Base-by-base conservation (phyloP, 345 rosid genomes). In the Brassica juncea region DNA sequence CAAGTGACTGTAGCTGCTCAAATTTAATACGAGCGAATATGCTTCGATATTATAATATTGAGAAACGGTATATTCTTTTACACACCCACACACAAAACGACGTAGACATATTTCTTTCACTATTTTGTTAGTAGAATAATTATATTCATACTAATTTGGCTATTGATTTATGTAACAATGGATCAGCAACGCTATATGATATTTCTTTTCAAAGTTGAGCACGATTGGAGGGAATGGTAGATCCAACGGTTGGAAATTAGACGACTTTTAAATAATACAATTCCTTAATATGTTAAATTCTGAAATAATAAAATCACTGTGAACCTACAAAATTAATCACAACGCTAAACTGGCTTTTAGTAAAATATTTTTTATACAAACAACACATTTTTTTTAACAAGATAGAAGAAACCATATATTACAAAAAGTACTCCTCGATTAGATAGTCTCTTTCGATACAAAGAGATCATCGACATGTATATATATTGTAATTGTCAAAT, bases 191-290 rank as follows among this genome's bases (percentile, higher is more conserved):
- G 4, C 15, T 11, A 54, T 15, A 15, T 7, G 59, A 54, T 54
- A 54, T 6, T 8, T 54, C 59, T 54, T 54, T 54, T 54, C 23
- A 54, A 54, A 15, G 3, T 15, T 16, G 16, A 54, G 59, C 59
- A 54, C 59, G 16, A 6, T 54, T 15, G 55, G 55, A 14, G 75
- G 71, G 30, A 62, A 47, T 27, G 49, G 7, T 1, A 79, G 28
- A 79, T 79, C 74, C 58, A 68, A 79, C 75, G 74, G 82, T 73
- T 73, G 15, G 19, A 57, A 54, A 44, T 35, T 52, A 21, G 35
- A 44, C 31, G 6, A 37, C 19, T 30, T 61, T 9, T 69, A 15
- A 65, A 34, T 65, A 61, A 61, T 28, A 35, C n/a, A 14, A 28
- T 61, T 61, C 34, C 16, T 60, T 10, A 60, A 23, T 11, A 23